These are phyloP conservation scores for Rhodotorula paludigena DNA, from an alignment of 768 basidiomycete genomes.

Conservation along the genomic window DNA sequence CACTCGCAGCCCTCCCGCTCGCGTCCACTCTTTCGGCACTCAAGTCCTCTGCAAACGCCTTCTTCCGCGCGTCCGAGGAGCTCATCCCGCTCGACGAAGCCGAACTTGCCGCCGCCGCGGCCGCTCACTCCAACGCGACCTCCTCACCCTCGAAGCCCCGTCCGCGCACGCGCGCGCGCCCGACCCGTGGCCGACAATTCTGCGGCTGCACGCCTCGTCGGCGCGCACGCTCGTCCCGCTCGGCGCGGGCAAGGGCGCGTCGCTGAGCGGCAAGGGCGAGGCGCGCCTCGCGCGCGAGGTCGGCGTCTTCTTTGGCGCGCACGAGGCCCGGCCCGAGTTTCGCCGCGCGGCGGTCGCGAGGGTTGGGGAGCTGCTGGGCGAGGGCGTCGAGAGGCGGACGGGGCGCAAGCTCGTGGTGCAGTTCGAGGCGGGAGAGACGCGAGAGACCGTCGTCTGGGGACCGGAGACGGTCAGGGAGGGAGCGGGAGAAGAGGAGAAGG, in stretches of 20 bases:
- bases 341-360: slow-evolving; percentile 11
- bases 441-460: slow-evolving; percentile 7
- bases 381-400: background rate
- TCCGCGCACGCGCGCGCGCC: background rate
- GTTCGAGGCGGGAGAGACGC: background rate
- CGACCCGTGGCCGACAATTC: slow-evolving; percentile 30
- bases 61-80: slow-evolving; percentile 32
- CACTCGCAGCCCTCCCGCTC: slow-evolving; percentile 22
- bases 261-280: slow-evolving; percentile 22
- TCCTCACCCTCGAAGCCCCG: background rate
- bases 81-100: slow-evolving; percentile 20
- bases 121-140: background rate
- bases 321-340: slow-evolving; percentile 16
- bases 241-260: slow-evolving; percentile 25
- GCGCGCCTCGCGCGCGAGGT: slow-evolving; percentile 18
- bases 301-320: slow-evolving; percentile 26
- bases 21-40: slow-evolving; percentile 26
- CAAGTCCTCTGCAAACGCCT: slow-evolving; percentile 18
- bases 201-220: slow-evolving; percentile 6
- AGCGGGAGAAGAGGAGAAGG: background rate
- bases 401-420: slow-evolving; percentile 16
- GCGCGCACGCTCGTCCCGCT: slow-evolving; percentile 20
- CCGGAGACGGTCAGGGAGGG: background rate
- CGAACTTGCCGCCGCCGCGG: slow-evolving; percentile 3
- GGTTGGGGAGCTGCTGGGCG: slow-evolving; percentile 4